Evolutionary conservation across 345 rosid genomes (phyloP).

Genomic region (Eucalyptus erythrocorys): DNA sequence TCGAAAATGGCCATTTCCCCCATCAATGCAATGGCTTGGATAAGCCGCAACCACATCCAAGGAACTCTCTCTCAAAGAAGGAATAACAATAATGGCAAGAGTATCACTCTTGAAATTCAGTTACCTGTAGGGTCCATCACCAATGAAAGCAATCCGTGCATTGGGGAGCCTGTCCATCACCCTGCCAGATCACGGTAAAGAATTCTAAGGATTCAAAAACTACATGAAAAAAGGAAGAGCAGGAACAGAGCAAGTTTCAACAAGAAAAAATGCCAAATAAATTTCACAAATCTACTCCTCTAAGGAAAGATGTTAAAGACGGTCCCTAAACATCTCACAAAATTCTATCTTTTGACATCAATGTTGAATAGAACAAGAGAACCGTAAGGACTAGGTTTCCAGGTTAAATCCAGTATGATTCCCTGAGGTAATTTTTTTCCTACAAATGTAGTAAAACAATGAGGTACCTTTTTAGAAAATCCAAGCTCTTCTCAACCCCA

Average conservation of each 20-base stretch:
- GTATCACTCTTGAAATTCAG: neutral
- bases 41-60: neutral
- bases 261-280: neutral
- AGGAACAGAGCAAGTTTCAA: neutral
- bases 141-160: slow-evolving; percentile 81
- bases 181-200: slow-evolving; percentile 15
- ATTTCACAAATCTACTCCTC: neutral
- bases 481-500: slow-evolving; percentile 96
- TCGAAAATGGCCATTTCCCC: neutral
- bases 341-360: neutral
- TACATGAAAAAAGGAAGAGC: neutral
- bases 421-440: neutral
- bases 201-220: neutral
- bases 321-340: neutral
- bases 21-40: neutral
- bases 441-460: neutral
- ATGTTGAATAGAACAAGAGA: neutral
- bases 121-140: slow-evolving; percentile 97
- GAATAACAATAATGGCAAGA: neutral
- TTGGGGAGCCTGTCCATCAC: slow-evolving; percentile 92
- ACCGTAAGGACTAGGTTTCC: neutral
- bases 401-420: neutral
- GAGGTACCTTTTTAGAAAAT: slow-evolving; percentile 73
- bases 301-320: neutral
- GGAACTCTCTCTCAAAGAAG: neutral